Evolutionary conservation across 2,329 filamentous ascomycete genomes (phyloP), one percentile per base, ranked within the genome.

Genomic region (Ceratocystis huliohia): DNA sequence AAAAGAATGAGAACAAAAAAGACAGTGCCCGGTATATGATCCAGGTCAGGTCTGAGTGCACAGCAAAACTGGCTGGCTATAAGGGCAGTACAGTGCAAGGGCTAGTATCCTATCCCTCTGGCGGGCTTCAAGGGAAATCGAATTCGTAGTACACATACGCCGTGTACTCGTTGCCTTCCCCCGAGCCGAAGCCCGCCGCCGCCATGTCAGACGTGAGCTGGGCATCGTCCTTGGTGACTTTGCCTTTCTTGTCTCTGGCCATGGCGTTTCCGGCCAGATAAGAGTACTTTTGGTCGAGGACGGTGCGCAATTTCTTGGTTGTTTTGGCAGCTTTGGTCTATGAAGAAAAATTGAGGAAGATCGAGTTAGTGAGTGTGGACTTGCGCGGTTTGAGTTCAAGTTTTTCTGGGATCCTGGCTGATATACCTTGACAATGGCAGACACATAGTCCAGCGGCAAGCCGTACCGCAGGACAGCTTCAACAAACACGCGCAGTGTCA

Each of bases 61-160:
- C 37, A 41, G 37, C 37, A 41, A 41, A 41, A 41, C 37, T 15
- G 20, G 20, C 22, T 53, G 46, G 48, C n/a, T 20, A 65, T 6
- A 22, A 25, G 22, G 53, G 13, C 53, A 68, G 56, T n/a, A 20
- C 4, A 17, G 37, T 15, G 46, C 57, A 48, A 53, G 48, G 20
- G 7, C 13, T 22, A 8, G 7, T 15, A 25, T 53, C 22, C 37
- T 41, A 41, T 41, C 13, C 10, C 37, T 13, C 10, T 13, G 37
- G 37, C 3, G 37, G 10, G 37, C 13, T 41, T 41, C 25, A 80
- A 41, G 81, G 80, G 67, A 97, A 85, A 74, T 94, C 89, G 74
- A 97, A 89, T 74, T 96, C 90, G 77, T 97, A 99, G 80, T 92
- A 96, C 74, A 97, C 94, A 77, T 95, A 99, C 50, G 94, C 88